Base-by-base conservation (phyloP, 2,329 filamentous ascomycete species). In the Colletotrichum sp. region DNA sequence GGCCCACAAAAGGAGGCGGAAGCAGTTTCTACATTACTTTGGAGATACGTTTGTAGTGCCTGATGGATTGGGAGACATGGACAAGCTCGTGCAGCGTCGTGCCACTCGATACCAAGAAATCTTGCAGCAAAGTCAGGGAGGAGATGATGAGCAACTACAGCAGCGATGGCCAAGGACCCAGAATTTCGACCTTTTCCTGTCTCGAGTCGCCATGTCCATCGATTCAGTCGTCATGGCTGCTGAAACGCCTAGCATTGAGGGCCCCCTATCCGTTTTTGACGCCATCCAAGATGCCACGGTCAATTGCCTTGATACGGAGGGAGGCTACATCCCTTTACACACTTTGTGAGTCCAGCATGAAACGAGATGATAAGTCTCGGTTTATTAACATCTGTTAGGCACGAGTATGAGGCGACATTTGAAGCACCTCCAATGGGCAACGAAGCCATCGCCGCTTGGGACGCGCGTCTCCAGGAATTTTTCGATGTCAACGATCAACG, bases 11-110 rank as follows among this genome's bases (percentile, higher is more conserved):
- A 72, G 72, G 63, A 71, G 77, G 18, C 70, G 77, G 32, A 71
- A 43, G 21, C 70, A 72, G 6, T 76, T 77, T 24, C 39, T 78
- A 10, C 71, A 71, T 34, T 67, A 76, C 30, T 64, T 78, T 12
- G 67, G 70, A 28, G 71, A 71, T 13, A 72, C 71, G 3, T 78
- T 78, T n/a, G 74, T 75, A 16, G 74, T 78, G 16, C 74, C 77
- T 6, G 77, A 78, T 36, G 76, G 74, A 3, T 60, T 78, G 24
- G 76, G 71, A 21, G 74, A 78, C 36, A 69, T 75, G 64, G 74
- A 77, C 30, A 66, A 78, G n/a, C 65, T 77, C 12, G 68, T 76
- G 24, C 72, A 71, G 32, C 75, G 61, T 36, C 72, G 67, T n/a
- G 57, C 68, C 32, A 67, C 55, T 36, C 57, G 72, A 16, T 72